Evolutionary conservation across 129 eudicot genomes (phyloP).

Genomic region (Scalesia atractyloides): DNA sequence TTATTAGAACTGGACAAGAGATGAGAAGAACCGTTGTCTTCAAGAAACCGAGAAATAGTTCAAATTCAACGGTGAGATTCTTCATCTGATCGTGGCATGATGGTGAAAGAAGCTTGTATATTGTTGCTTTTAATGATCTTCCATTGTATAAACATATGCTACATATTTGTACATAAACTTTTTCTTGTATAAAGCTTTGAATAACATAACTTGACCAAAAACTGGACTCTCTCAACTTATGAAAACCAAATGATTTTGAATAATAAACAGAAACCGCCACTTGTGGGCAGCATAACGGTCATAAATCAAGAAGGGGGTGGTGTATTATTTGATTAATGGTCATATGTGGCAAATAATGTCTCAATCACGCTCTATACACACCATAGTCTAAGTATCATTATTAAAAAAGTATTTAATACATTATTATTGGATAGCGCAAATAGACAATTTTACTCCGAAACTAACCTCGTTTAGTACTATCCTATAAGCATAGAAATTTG

Average conservation of each 20-base stretch:
- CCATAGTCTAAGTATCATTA: too few species aligned
- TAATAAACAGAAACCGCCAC: not conserved
- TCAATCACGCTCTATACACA: too few species aligned
- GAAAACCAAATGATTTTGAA: not conserved
- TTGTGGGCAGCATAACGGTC: too few species aligned
- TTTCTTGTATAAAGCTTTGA: conserved; percentile 27
- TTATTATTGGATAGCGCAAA: too few species aligned
- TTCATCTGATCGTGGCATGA: conserved; percentile 71
- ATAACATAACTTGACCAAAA: conserved; percentile 16
- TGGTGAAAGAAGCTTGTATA: conserved; percentile 15
- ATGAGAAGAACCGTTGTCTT: conserved; percentile 88
- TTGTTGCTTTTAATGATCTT: conserved; percentile 30
- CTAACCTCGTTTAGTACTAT: too few species aligned
- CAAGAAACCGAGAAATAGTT: conserved; percentile 97
- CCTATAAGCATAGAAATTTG: too few species aligned
- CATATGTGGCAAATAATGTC: too few species aligned
- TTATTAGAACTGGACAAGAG: conserved; percentile 85
- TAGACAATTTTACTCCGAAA: too few species aligned
- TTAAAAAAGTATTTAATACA: too few species aligned
- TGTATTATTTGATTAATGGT: too few species aligned
- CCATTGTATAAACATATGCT: conserved; percentile 18
- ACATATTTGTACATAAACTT: conserved; percentile 21
- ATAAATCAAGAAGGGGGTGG: too few species aligned
- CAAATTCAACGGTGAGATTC: conserved; percentile 71
- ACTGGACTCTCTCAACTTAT: conserved; percentile 7